phyloP scores from a whole-genome alignment of 2,329 filamentous ascomycete species.

The Monosporascus sp. region DNA sequence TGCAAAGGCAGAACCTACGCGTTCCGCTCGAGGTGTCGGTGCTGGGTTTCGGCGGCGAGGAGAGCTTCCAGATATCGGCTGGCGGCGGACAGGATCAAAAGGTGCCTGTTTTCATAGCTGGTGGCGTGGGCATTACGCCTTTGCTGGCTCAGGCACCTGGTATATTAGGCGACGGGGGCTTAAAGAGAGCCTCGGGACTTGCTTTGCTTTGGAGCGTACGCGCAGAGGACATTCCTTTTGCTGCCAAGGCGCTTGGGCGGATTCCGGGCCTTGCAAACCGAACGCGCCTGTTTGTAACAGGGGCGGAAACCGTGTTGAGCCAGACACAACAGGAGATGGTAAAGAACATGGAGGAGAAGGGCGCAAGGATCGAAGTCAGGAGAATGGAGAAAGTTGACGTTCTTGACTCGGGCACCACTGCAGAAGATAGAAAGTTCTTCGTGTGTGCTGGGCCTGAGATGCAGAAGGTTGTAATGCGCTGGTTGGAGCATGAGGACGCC shows the following conservation, averaged over 20 bases:
- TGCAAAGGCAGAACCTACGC: constrained; percentile 54
- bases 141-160: constrained; percentile 61
- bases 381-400: no score
- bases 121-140: constrained; percentile 79
- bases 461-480: no score
- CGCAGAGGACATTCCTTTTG: constrained; percentile 56
- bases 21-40: constrained; percentile 59
- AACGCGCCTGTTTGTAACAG: no score
- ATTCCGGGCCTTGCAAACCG: constrained; percentile 39
- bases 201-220: constrained; percentile 69
- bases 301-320: no score
- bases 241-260: constrained; percentile 50
- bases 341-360: no score
- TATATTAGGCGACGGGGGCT: constrained; percentile 34
- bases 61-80: constrained; percentile 34
- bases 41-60: constrained; percentile 66
- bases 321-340: no score
- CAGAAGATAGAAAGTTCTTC: no score
- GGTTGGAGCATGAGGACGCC: no score
- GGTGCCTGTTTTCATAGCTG: constrained; percentile 60
- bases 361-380: no score
- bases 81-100: constrained; percentile 22
- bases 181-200: constrained; percentile 30
- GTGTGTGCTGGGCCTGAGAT: no score
- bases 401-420: no score